These are phyloP conservation scores for Radiomyces spectabilis DNA, from an alignment of 192 early-diverging fungal species.

Conservation along the genomic window DNA sequence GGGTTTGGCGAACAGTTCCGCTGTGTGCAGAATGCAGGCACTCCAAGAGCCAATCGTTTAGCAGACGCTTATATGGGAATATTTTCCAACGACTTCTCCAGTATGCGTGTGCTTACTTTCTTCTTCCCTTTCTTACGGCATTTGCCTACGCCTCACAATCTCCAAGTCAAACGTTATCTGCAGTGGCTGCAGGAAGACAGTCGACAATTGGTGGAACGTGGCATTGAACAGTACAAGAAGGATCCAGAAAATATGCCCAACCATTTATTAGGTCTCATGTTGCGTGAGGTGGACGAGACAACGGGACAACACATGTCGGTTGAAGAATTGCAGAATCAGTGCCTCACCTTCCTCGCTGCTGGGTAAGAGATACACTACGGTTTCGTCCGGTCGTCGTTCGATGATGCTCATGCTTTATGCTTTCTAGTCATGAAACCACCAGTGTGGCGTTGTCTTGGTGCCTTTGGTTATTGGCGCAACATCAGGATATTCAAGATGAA, in stretches of 20 bases:
- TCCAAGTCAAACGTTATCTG: conserved; percentile 9
- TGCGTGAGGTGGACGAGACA: conserved; percentile 34
- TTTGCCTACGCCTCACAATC: conserved; percentile 17
- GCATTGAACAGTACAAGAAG: conserved; percentile 8
- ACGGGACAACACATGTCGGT: conserved; percentile 31
- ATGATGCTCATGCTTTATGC: background rate
- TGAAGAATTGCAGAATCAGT: conserved; percentile 41
- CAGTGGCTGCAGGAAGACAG: conserved; percentile 24
- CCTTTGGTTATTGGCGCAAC: conserved; percentile 37
- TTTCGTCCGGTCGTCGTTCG: background rate
- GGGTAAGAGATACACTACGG: conserved; percentile 24
- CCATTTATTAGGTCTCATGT: conserved; percentile 38
- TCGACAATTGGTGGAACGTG: conserved; percentile 27
- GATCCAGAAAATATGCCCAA: conserved; percentile 12
- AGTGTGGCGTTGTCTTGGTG: conserved; percentile 39
- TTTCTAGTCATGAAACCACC: conserved; percentile 45
- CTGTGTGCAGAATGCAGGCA: conserved; percentile 12
- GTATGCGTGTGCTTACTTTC: conserved; percentile 11
- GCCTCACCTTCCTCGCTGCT: conserved; percentile 49
- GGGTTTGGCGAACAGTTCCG: conserved; percentile 44
- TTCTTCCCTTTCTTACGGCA: conserved; percentile 25
- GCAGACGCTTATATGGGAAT: conserved; percentile 34
- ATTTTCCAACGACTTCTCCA: conserved; percentile 12
- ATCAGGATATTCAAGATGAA: conserved; percentile 32
- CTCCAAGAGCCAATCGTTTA: conserved; percentile 27